Conservation (phyloP, 1,139 yeast genomes). For the Taiozyma sp. region DNA sequence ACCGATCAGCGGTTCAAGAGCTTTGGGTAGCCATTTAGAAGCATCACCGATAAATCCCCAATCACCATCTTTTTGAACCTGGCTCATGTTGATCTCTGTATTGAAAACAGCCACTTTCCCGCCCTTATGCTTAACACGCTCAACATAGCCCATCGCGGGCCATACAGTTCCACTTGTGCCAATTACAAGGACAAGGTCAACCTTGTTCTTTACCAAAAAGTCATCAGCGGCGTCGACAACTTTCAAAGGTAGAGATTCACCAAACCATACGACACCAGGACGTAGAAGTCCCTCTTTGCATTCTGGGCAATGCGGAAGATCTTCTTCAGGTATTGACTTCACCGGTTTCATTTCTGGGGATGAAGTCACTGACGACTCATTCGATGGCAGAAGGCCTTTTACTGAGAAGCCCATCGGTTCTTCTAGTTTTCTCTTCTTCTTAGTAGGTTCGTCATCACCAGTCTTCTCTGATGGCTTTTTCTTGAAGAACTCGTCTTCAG, state of each 20-base stretch:
- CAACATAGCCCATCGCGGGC: conserved; percentile 91
- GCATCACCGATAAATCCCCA: conserved; percentile 88
- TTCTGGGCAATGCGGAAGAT: conserved; percentile 72
- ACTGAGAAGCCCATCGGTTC: conserved; percentile 10
- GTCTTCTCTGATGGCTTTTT: conserved; percentile 24
- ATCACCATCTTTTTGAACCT: conserved; percentile 37
- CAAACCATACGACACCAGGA: conserved; percentile 94
- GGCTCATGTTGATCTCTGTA: conserved; percentile 45
- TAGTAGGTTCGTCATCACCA: conserved; percentile 3
- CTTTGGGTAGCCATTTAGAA: conserved; percentile 59
- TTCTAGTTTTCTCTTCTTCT: conserved; percentile 13
- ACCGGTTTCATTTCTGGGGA: conserved; percentile 47
- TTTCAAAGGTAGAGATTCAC: conserved; percentile 68
- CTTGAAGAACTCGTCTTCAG: conserved; percentile 22
- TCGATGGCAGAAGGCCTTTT: conserved; percentile 5
- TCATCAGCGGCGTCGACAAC: conserved; percentile 63
- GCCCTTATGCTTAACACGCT: conserved; percentile 62
- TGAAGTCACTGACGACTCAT: conserved; percentile 13
- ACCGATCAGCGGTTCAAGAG: conserved; percentile 47
- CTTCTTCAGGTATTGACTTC: conserved; percentile 39
- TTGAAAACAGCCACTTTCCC: conserved; percentile 85
- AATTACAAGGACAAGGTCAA: conserved; percentile 72
- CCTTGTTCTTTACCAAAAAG: conserved; percentile 50
- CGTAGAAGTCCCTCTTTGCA: conserved; percentile 59
- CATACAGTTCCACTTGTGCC: conserved; percentile 85